Conservation (phyloP, 75 land plant genomes). For the Adiantum capillusveneris region DNA sequence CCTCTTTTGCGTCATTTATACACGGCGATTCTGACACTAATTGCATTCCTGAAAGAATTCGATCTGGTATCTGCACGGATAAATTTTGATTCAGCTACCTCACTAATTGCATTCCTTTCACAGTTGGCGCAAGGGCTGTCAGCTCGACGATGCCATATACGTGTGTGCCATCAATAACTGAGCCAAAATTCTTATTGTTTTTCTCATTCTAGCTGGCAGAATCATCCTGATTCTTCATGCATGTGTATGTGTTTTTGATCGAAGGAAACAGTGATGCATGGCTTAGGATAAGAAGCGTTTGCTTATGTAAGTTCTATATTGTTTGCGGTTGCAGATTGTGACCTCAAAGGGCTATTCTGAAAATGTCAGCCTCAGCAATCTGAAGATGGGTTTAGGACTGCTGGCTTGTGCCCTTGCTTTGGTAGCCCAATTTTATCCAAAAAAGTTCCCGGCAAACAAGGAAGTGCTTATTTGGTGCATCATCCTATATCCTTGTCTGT, state of each 20-base stretch:
- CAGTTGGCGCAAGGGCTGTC: no score
- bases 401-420: constrained; percentile 70
- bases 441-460: constrained; percentile 87
- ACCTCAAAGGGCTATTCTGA: constrained; percentile 61
- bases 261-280: not conserved
- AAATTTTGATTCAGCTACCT: no score
- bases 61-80: no score
- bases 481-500: constrained; percentile 83
- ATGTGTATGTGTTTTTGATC: not conserved
- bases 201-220: not conserved
- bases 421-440: constrained; percentile 86
- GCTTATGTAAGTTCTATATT: not conserved
- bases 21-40: no score
- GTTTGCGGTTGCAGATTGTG: constrained; percentile 63
- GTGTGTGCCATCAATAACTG: no score
- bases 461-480: constrained; percentile 71
- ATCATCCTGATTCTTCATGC: not conserved
- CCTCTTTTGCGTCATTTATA: no score
- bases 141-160: no score
- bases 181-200: not conserved
- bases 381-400: constrained; percentile 65
- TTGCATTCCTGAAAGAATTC: no score
- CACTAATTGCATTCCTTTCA: no score
- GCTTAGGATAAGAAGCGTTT: not conserved
- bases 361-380: constrained; percentile 76